phyloP scores from a whole-genome alignment of 192 early-diverging fungal species.

The Rhizophagus clarus region DNA sequence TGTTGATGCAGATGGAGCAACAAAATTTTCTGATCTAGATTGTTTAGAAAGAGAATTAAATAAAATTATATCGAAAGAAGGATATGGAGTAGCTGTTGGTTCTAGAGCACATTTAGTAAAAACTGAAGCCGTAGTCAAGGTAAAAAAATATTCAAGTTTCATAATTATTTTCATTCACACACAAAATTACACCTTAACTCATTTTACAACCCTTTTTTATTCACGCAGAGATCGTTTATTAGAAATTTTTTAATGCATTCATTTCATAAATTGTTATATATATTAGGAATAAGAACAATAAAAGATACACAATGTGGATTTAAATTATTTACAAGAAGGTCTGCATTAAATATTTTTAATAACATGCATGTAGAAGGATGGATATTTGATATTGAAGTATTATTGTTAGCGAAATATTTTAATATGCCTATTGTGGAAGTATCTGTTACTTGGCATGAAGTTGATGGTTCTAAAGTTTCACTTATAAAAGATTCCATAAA shows the following conservation, averaged over 20 bases:
- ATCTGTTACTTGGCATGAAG: slow-evolving; percentile 94
- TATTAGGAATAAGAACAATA: slow-evolving; percentile 86
- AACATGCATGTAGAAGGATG: slow-evolving; percentile 95
- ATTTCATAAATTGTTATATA: slow-evolving; percentile 88
- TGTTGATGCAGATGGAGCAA: slow-evolving; percentile 96
- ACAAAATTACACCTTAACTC: not conserved
- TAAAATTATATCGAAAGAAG: slow-evolving; percentile 43
- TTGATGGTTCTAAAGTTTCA: slow-evolving; percentile 92
- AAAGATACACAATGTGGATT: slow-evolving; percentile 98
- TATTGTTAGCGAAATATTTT: slow-evolving; percentile 77
- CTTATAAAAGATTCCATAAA: slow-evolving; percentile 83
- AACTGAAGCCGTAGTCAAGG: slow-evolving; percentile 85
- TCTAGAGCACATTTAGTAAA: slow-evolving; percentile 90
- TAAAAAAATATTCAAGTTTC: slow-evolving; percentile 29
- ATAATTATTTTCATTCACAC: not conserved
- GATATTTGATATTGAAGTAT: slow-evolving; percentile 97
- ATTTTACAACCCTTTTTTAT: not conserved
- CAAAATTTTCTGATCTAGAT: slow-evolving; percentile 85
- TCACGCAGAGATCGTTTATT: slow-evolving; percentile 79
- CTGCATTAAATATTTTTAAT: slow-evolving; percentile 77
- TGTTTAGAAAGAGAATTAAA: slow-evolving; percentile 53
- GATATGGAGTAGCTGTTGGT: slow-evolving; percentile 77
- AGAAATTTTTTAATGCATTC: slow-evolving; percentile 93
- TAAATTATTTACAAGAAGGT: slow-evolving; percentile 85
- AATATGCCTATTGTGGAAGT: slow-evolving; percentile 84